phyloP scores from a whole-genome alignment of 2,329 filamentous ascomycete species.

The Plectosphaerella plurivora region DNA sequence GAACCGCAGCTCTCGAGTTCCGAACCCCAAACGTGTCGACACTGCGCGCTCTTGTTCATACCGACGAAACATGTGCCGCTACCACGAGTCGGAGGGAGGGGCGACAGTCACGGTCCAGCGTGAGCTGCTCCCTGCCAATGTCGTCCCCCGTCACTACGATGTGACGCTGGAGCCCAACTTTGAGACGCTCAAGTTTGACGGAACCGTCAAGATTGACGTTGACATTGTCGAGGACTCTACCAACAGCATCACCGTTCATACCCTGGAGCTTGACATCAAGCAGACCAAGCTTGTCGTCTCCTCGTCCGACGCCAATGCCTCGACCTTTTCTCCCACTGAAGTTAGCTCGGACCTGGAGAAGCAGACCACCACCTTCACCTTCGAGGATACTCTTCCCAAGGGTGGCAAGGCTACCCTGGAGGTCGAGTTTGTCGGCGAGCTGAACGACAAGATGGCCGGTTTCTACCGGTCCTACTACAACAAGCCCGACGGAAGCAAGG shows the following conservation, averaged over 20 bases:
- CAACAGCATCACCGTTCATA: conserved; percentile 81
- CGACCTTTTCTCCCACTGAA: conserved; percentile 53
- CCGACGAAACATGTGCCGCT: conserved; percentile 13
- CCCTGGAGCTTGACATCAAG: conserved; percentile 78
- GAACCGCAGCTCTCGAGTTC: conserved; percentile 3
- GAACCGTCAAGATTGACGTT: conserved; percentile 79
- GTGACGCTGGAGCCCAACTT: conserved; percentile 90
- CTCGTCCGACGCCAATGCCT: conserved; percentile 23
- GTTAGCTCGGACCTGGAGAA: conserved; percentile 72
- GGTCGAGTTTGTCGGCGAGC: conserved; percentile 63
- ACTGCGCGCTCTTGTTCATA: conserved; percentile 11
- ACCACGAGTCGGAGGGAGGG: conserved; percentile 6
- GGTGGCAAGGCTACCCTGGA: conserved; percentile 67
- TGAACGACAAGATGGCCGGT: conserved; percentile 95
- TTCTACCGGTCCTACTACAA: conserved; percentile 97
- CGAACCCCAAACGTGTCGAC: conserved; percentile 9
- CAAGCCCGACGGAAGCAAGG: conserved; percentile 69
- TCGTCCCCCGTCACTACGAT: conserved; percentile 89
- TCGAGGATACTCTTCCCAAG: conserved; percentile 67
- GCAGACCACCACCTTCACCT: conserved; percentile 78
- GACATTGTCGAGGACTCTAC: conserved; percentile 76
- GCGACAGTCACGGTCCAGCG: conserved; percentile 37
- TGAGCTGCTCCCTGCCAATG: conserved; percentile 86
- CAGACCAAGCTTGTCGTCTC: conserved; percentile 37
- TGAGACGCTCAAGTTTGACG: conserved; percentile 80